Conservation (phyloP, 441 rosid species). For the Eugenia klotzschiana region DNA sequence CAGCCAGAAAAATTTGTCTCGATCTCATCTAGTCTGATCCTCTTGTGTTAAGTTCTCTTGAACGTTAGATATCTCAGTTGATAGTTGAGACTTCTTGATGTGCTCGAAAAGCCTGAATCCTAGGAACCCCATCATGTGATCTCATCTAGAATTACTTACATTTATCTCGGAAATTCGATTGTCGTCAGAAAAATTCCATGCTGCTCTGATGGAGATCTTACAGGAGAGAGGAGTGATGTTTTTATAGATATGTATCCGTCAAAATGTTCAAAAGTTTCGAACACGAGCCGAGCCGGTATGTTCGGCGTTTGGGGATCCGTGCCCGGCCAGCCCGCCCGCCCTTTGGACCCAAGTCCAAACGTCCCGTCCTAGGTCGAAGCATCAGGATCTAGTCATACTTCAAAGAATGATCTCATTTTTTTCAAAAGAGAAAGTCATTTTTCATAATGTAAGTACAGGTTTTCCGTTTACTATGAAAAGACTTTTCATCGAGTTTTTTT, state of each 20-base stretch:
- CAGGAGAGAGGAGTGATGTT: background rate
- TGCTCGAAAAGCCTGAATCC: background rate
- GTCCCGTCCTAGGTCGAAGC: background rate
- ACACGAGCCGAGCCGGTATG: too few relatives aligned
- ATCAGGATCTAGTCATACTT: fast-evolving
- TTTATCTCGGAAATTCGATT: background rate
- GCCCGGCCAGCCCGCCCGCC: too few relatives aligned
- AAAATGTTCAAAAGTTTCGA: background rate
- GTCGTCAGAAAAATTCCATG: background rate
- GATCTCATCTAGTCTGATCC: background rate
- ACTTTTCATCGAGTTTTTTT: background rate
- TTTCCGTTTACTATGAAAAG: background rate
- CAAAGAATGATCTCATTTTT: fast-evolving
- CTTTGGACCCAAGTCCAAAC: background rate
- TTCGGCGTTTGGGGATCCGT: background rate
- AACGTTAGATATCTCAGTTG: background rate
- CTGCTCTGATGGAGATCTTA: background rate
- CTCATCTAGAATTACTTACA: background rate
- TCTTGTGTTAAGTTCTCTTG: background rate
- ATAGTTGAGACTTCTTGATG: background rate
- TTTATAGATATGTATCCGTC: background rate
- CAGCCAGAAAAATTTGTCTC: background rate
- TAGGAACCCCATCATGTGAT: background rate
- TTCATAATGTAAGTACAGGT: background rate
- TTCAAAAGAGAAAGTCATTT: background rate